Evolutionary conservation across 495 filamentous ascomycete genomes (phyloP), one percentile per base, ranked within the genome.

Genomic region (Parachaetomium inaequale): DNA sequence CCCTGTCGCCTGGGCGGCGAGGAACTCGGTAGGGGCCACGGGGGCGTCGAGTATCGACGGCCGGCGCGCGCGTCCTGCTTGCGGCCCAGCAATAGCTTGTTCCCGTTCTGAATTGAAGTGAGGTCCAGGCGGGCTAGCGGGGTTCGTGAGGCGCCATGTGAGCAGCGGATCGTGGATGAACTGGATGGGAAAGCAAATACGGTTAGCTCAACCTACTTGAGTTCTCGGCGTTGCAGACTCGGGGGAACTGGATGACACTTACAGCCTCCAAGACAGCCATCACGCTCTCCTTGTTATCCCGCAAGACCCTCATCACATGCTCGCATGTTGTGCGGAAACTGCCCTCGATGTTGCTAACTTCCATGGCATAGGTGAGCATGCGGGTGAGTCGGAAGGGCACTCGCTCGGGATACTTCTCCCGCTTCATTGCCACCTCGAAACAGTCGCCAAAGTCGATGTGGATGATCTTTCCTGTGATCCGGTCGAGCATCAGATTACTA

Each of bases 381-480:
- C 94, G 84, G 14, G 94, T 99, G 19, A 99, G 82, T 38, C 94
- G 86, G 90, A 99, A 99, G 3, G 94, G 94, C 60, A 98, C 94
- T 54, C 94, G 84, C 73, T 99, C 94, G 0, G 94, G 94, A 68
- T 98, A 99, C 73, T 99, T 99, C 74, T 99, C 94, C 57, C 94
- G 91, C 76, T 98, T 95, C 92, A 97, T 99, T 46, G 94, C 94
- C 61, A 99, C 92, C 75, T 99, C 94, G 78, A 99, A 99, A 70
- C 94, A 99, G 77, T 99, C 94, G 66, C 94, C 94, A 65, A 98
- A 99, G 78, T 99, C 94, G 65, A 98, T 96, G 73, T 99, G 94
- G 60, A 99, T 87, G 58, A 99, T 91, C 74, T 91, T 95, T 67
- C 94, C 94, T 6, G 92, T 99, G 63, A 94, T 86, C 25, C 91